phyloP scores from a whole-genome alignment of 495 filamentous ascomycete genomes.

The Chaetomium tenue region DNA sequence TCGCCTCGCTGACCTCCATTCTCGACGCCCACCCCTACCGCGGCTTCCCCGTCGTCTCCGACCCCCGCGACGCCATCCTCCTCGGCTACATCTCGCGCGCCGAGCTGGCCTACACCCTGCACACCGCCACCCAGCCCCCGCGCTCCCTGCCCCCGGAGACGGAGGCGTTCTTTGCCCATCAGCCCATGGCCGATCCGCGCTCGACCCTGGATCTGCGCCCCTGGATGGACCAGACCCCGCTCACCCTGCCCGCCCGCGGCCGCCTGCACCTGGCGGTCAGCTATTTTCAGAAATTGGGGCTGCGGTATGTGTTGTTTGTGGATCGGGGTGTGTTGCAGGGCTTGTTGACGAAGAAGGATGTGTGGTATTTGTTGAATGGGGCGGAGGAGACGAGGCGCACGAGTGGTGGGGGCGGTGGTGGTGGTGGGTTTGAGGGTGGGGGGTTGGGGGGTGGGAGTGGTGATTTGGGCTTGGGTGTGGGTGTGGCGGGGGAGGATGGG shows the following conservation, averaged over 20 bases:
- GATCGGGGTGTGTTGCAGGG: conserved; percentile 80
- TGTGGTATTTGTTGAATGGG: conserved; percentile 89
- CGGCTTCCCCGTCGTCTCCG: conserved; percentile 87
- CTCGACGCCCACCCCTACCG: conserved; percentile 74
- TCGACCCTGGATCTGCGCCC: conserved; percentile 81
- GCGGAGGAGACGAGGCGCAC: conserved; percentile 59
- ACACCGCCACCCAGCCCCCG: conserved; percentile 52
- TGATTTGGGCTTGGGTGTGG: conserved; percentile 11
- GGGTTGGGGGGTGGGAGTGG: conserved; percentile 1
- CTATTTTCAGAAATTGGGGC: conserved; percentile 90
- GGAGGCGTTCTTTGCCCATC: conserved; percentile 79
- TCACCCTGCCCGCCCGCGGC: conserved; percentile 74
- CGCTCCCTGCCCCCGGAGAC: conserved; percentile 64
- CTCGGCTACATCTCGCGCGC: conserved; percentile 93
- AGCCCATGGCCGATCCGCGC: conserved; percentile 74
- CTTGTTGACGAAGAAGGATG: conserved; percentile 93
- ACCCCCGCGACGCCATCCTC: conserved; percentile 68
- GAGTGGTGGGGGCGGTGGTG: conserved; percentile 17
- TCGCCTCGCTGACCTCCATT: conserved; percentile 66
- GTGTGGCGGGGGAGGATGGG: conserved; percentile 28
- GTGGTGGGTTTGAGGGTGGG: not conserved
- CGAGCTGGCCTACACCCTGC: conserved; percentile 79
- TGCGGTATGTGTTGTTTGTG: conserved; percentile 86
- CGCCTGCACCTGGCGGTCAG: conserved; percentile 76
- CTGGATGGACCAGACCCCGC: conserved; percentile 98